A percentile compares a stretch with the other conserved stretches of the same genome.
phyloP scores from a whole-genome alignment of 352 stramenopile species.

The Pythium sukuiense region DNA sequence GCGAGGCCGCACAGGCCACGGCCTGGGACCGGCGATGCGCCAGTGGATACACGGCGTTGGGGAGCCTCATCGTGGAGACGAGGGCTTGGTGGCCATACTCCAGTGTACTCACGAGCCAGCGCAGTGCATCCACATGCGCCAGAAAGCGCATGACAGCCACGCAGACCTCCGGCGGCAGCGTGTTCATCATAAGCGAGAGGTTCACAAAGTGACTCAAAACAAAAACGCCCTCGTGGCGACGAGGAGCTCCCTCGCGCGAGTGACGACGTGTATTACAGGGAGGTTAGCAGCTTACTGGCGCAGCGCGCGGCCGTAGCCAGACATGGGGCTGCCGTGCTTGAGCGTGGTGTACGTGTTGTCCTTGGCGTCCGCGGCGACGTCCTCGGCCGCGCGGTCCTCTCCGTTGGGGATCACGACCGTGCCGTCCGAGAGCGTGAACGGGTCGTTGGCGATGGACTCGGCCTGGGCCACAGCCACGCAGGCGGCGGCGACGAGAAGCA shows the following conservation, averaged over 20 bases:
- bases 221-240: no score
- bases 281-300: constrained; percentile 2
- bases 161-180: background rate
- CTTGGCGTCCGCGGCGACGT: background rate
- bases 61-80: background rate
- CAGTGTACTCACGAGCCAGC: constrained; percentile 2
- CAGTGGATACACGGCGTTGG: constrained; percentile 9
- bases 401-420: constrained; percentile 31
- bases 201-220: no score
- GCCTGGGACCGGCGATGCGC: background rate
- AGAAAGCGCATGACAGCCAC: constrained; percentile 4
- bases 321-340: constrained; percentile 34
- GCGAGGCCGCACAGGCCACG: background rate
- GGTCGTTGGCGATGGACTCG: constrained; percentile 19
- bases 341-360: constrained; percentile 36
- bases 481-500: constrained; percentile 4
- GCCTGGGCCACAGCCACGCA: constrained; percentile 6
- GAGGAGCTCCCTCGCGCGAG: background rate
- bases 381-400: constrained; percentile 22
- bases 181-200: no score
- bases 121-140: background rate
- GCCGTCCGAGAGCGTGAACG: constrained; percentile 33
- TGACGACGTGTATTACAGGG: constrained; percentile 2
- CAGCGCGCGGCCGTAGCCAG: constrained; percentile 6
- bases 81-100: background rate